phyloP scores from a whole-genome alignment of 139 green algal species.

The Mychonastes homosphaera region DNA sequence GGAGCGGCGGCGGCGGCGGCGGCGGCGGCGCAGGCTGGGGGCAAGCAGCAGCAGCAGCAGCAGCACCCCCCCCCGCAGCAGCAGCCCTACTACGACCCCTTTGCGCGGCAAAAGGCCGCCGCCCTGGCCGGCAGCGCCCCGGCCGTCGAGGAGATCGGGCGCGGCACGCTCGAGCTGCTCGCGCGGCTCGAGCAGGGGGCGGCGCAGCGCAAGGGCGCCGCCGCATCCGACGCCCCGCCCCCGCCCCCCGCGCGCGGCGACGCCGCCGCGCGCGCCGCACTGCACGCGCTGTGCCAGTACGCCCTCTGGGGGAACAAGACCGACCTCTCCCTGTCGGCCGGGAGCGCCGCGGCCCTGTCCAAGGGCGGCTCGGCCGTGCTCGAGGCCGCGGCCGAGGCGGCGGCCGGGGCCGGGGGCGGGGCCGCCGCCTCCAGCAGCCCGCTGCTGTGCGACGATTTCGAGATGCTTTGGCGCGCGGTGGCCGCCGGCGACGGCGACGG shows the following conservation, averaged over 20 bases:
- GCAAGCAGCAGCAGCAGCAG: neutral
- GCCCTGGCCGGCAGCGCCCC: no score
- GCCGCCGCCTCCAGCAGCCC: constrained; percentile 7
- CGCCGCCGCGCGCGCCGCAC: no score
- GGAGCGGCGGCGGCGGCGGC: neutral
- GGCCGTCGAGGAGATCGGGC: no score
- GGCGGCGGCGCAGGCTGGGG: neutral
- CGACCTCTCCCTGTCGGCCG: constrained; percentile 31
- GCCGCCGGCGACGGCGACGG: no score
- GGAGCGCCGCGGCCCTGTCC: constrained; percentile 19
- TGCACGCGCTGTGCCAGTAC: constrained; percentile 17
- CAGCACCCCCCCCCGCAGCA: no score
- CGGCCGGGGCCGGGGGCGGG: neutral
- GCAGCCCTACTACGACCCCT: constrained; percentile 27
- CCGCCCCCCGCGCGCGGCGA: no score
- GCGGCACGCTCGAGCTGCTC: no score
- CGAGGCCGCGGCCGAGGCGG: constrained; percentile 1
- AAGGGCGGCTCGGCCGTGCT: constrained; percentile 16
- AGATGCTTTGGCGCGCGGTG: constrained; percentile 20
- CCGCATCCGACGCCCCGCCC: no score
- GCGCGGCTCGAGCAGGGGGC: no score
- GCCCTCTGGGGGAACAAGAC: constrained; percentile 43
- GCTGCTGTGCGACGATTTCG: constrained; percentile 32
- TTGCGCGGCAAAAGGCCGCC: constrained; percentile 18
- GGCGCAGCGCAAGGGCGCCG: no score